These are phyloP conservation scores for Lyophyllum decastes DNA, from an alignment of 768 basidiomycete species.

Conservation along the genomic window DNA sequence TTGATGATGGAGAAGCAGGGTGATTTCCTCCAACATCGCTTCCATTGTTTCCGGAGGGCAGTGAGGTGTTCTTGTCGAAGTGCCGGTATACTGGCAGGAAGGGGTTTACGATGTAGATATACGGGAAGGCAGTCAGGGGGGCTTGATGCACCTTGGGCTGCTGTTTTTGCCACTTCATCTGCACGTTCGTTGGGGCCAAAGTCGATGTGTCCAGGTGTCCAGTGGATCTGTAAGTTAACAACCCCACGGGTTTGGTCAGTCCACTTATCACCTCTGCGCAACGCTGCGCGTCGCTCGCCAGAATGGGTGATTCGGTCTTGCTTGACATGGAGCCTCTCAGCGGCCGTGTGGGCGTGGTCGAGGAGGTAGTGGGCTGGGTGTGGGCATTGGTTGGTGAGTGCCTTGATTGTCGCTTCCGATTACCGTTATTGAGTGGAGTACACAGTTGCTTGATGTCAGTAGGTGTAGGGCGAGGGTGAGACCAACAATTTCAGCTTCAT, in stretches of 20 bases:
- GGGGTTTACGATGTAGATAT: background rate
- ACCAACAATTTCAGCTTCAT: constrained; percentile 10
- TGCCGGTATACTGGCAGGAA: constrained; percentile 18
- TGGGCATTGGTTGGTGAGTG: constrained; percentile 6
- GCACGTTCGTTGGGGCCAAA: constrained; percentile 14
- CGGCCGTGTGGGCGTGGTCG: background rate
- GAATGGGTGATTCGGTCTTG: background rate
- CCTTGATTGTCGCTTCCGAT: constrained; percentile 12
- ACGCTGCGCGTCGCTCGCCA: too few species aligned
- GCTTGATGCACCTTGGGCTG: constrained; percentile 4
- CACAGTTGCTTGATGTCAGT: background rate
- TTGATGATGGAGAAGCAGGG: constrained; percentile 1
- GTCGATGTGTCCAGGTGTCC: constrained; percentile 9
- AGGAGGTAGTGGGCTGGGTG: constrained; percentile 10
- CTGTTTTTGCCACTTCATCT: constrained; percentile 5
- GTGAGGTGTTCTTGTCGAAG: constrained; percentile 5
- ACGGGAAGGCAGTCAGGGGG: background rate
- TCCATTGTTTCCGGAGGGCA: background rate
- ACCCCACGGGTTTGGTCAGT: background rate
- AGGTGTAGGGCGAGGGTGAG: constrained; percentile 8
- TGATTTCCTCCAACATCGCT: constrained; percentile 10
- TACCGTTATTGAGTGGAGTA: background rate
- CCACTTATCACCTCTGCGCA: background rate
- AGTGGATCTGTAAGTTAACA: constrained; percentile 4
- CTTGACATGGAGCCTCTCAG: constrained; percentile 2